Base-by-base conservation (phyloP, 2,329 filamentous ascomycete genomes). In the Diatrype stigma region DNA sequence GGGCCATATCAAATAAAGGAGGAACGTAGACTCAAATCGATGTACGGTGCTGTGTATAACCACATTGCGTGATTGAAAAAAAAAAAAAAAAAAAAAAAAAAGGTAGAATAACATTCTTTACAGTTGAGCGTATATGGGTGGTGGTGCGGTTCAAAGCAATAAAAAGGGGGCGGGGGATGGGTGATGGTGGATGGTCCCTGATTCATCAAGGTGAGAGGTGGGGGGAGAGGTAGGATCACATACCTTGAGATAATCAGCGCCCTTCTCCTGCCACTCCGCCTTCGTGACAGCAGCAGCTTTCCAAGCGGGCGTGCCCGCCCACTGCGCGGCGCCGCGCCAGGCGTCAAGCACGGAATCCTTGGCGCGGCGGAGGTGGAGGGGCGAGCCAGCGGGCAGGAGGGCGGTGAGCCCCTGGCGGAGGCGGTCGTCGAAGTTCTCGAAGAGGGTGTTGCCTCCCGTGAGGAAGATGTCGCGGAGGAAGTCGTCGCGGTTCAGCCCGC, bases 241-340 rank as follows among this genome's bases (percentile, higher is more conserved):
- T 62, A 82, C 91, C 83, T 96, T 96, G 67, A 97, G 80, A 74
- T 97, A 97, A 61, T 97, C 93, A 21, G 84, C 78, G 1, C 94
- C 94, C 76, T 96, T 96, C 76, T 99, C 94, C 60, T 82, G 69
- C 71, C 90, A 99, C 70, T 97, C 94, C 58, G 87, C 86, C 61
- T 81, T 84, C 2, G 86, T 88, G 40, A 99, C 80, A 54, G 84
- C 86, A 4, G 84, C 83, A 34, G 73, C 70, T 66, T 78, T 82
- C 71, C 85, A 85, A 19, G 77, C 77, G 30, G 75, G 66, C 1
- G 78, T 77, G 12, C 80, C 77, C 17, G 86, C 88, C 93, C 94
- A 99, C 55, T 82, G 78, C 12, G 94, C 93, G 1, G 94, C 94
- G 7, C 94, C 94, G 69, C 81, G 89, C 94, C 94, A 99, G 3